Evolutionary conservation across 306 rosid genomes (phyloP).

Genomic region (Sindora glabra): DNA sequence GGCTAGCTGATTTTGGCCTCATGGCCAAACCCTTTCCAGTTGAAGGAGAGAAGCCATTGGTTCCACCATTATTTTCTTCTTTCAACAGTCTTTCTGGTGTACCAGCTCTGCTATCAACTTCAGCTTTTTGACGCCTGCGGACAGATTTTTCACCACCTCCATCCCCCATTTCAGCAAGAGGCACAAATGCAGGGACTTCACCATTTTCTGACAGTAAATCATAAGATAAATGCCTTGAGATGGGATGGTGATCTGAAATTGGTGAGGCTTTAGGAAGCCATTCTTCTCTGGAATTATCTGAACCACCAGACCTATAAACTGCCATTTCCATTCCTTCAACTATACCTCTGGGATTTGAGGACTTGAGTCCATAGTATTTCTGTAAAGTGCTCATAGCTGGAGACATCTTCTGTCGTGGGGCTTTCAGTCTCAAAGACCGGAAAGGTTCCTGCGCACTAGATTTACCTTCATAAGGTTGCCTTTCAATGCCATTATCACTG

Average conservation of each 20-base stretch:
- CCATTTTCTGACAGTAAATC: constrained; percentile 44
- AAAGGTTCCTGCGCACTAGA: constrained; percentile 36
- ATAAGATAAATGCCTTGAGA: constrained; percentile 26
- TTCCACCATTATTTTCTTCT: constrained; percentile 48
- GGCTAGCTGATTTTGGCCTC: constrained; percentile 68
- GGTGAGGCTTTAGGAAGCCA: constrained; percentile 39
- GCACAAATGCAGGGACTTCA: constrained; percentile 24
- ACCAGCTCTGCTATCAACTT: constrained; percentile 39
- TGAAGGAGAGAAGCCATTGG: constrained; percentile 43
- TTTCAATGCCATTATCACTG: constrained; percentile 35
- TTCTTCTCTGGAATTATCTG: constrained; percentile 34
- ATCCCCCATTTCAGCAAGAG: constrained; percentile 34
- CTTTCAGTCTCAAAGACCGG: constrained; percentile 34
- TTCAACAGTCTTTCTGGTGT: constrained; percentile 49
- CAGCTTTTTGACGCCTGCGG: constrained; percentile 71
- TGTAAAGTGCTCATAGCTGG: constrained; percentile 63
- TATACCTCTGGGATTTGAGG: constrained; percentile 19
- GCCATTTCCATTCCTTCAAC: constrained; percentile 57
- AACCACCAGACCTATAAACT: constrained; percentile 33
- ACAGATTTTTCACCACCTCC: constrained; percentile 57
- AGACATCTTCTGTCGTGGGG: constrained; percentile 38
- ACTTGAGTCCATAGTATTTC: constrained; percentile 54
- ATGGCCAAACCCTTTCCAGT: constrained; percentile 52
- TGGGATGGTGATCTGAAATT: constrained; percentile 24
- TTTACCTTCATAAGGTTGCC: constrained; percentile 28